These are phyloP conservation scores for Heritiera fomes DNA, from an alignment of 345 rosid species.

Conservation along the genomic window DNA sequence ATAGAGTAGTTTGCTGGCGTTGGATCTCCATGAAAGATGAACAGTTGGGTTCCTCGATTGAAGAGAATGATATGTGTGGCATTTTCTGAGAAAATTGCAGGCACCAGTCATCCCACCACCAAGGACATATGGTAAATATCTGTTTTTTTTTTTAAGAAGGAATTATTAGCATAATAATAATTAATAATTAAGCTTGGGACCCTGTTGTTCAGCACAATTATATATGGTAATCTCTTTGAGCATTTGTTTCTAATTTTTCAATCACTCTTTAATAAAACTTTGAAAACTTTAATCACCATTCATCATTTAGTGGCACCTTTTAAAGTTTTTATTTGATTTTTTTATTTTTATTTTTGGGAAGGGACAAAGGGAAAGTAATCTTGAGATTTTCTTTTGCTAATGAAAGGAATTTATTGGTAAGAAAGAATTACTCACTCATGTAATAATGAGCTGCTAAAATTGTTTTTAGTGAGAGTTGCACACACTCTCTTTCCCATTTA, in stretches of 20 bases:
- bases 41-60: slow-evolving; percentile 42
- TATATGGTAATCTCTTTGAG: neutral
- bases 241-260: neutral
- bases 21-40: slow-evolving; percentile 47
- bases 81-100: slow-evolving; percentile 48
- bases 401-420: neutral
- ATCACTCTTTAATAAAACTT: neutral
- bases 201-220: slow-evolving; percentile 26
- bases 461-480: neutral
- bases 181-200: slow-evolving; percentile 30
- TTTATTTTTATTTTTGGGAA: neutral
- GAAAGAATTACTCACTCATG: neutral
- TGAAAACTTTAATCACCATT: neutral
- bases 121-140: neutral
- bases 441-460: neutral
- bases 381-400: neutral
- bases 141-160: too few species aligned
- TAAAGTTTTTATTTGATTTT: neutral
- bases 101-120: slow-evolving; percentile 24
- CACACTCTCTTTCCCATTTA: too few species aligned
- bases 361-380: neutral
- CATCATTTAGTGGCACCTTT: neutral
- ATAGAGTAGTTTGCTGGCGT: slow-evolving; percentile 18
- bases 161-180: slow-evolving; percentile 10
- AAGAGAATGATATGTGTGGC: slow-evolving; percentile 46